phyloP scores from a whole-genome alignment of 306 rosid species.

The Hylodesmum podocarpum region DNA sequence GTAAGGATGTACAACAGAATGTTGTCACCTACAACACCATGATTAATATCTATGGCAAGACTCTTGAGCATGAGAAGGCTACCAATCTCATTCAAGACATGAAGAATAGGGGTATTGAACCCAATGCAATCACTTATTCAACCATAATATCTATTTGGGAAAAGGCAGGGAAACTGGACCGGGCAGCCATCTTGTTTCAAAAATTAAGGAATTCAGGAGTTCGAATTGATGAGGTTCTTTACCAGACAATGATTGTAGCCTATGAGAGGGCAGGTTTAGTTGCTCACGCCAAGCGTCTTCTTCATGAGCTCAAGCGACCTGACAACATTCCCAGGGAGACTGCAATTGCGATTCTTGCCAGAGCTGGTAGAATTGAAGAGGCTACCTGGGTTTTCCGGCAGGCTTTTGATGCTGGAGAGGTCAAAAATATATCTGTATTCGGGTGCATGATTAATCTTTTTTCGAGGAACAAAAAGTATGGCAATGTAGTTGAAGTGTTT shows the following conservation, averaged over 20 bases:
- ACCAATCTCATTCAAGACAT: slow-evolving; percentile 86
- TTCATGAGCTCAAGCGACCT: slow-evolving; percentile 74
- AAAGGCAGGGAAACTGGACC: slow-evolving; percentile 82
- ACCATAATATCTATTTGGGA: slow-evolving; percentile 94
- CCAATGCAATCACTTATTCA: slow-evolving; percentile 87
- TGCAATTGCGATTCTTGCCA: slow-evolving; percentile 72
- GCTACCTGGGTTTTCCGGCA: slow-evolving; percentile 96
- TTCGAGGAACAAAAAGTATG: slow-evolving; percentile 69
- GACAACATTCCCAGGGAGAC: slow-evolving; percentile 80
- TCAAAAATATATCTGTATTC: slow-evolving; percentile 74
- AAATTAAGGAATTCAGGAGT: slow-evolving; percentile 85
- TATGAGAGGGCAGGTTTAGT: slow-evolving; percentile 88
- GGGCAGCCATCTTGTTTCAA: slow-evolving; percentile 86
- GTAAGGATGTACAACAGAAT: slow-evolving; percentile 69
- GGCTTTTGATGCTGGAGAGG: slow-evolving; percentile 73
- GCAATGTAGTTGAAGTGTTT: slow-evolving; percentile 73
- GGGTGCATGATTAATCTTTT: slow-evolving; percentile 73
- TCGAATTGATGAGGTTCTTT: slow-evolving; percentile 82
- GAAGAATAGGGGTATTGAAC: slow-evolving; percentile 81
- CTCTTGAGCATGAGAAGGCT: slow-evolving; percentile 88
- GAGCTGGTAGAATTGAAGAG: slow-evolving; percentile 90
- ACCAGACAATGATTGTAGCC: slow-evolving; percentile 94
- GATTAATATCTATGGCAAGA: slow-evolving; percentile 86
- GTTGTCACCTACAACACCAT: slow-evolving; percentile 89
- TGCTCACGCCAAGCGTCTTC: slow-evolving; percentile 88